phyloP scores from a whole-genome alignment of 2,329 filamentous ascomycete species.

The Blastomyces gilchristii region DNA sequence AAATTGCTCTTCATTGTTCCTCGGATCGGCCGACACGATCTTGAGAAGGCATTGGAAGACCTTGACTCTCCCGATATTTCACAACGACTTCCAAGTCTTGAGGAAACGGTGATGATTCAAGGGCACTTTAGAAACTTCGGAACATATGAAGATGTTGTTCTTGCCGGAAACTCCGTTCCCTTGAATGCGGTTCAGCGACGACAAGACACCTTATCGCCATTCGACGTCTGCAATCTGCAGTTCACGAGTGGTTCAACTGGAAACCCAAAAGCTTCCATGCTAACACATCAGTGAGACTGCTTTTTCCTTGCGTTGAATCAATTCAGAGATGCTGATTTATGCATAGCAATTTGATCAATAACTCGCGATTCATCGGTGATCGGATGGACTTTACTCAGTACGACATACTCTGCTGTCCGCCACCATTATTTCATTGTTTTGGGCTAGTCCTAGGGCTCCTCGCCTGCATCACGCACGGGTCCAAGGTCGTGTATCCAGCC shows the following conservation, averaged over 20 bases:
- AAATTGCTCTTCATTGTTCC: constrained; percentile 64
- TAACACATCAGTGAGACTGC: constrained; percentile 53
- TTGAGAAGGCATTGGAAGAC: constrained; percentile 48
- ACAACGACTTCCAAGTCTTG: constrained; percentile 30
- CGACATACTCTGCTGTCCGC: constrained; percentile 69
- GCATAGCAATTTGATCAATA: constrained; percentile 45
- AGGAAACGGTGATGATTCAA: constrained; percentile 52
- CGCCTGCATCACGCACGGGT: constrained; percentile 61
- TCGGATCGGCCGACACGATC: constrained; percentile 56
- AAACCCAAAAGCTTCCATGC: constrained; percentile 62
- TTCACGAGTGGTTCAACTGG: constrained; percentile 69
- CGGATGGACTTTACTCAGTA: constrained; percentile 57
- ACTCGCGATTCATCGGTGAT: constrained; percentile 61
- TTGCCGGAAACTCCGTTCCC: constrained; percentile 41
- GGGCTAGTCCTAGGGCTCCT: constrained; percentile 68
- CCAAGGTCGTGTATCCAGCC: constrained; percentile 64
- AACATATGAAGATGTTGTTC: constrained; percentile 51
- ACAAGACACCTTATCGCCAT: constrained; percentile 48
- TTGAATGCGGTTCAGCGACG: constrained; percentile 44
- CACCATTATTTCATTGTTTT: constrained; percentile 79
- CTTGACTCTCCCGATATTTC: constrained; percentile 34
- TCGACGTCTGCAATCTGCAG: constrained; percentile 63
- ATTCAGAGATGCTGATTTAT: not conserved
- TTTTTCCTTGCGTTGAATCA: not conserved
- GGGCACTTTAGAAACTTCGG: constrained; percentile 46